A percentile compares a stretch with the other conserved stretches of the same genome.
Conservation (phyloP, 169 alveolate species). For the Babesia gibsoni region DNA sequence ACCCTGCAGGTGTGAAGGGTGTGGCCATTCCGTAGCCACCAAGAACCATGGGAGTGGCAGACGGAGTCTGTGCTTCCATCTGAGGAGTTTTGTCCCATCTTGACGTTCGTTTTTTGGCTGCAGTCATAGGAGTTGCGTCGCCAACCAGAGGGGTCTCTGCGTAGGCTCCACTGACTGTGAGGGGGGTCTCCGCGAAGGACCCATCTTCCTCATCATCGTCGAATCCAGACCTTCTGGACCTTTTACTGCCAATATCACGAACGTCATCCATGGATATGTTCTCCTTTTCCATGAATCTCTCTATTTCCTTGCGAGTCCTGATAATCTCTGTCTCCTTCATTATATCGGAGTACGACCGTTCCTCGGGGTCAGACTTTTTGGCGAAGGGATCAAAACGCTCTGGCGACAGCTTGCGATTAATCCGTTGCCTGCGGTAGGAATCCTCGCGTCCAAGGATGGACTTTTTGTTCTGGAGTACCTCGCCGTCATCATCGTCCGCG, state of each 20-base stretch:
- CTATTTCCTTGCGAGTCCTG: slow-evolving; percentile 44
- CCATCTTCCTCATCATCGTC: slow-evolving; percentile 3
- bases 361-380: slow-evolving; percentile 67
- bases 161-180: neutral
- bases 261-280: slow-evolving; percentile 37
- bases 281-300: slow-evolving; percentile 53
- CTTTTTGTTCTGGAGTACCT: slow-evolving; percentile 51
- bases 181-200: slow-evolving; percentile 20
- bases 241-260: slow-evolving; percentile 39
- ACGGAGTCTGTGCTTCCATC: slow-evolving; percentile 73
- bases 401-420: slow-evolving; percentile 75
- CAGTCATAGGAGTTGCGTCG: slow-evolving; percentile 61
- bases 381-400: slow-evolving; percentile 83
- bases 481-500: slow-evolving; percentile 17
- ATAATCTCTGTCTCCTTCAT: slow-evolving; percentile 60
- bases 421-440: slow-evolving; percentile 62
- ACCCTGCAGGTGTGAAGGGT: slow-evolving; percentile 61
- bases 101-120: slow-evolving; percentile 49
- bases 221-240: slow-evolving; percentile 13
- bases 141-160: slow-evolving; percentile 27
- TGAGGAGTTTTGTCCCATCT: slow-evolving; percentile 80
- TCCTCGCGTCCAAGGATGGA: slow-evolving; percentile 66
- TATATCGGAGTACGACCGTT: slow-evolving; percentile 68
- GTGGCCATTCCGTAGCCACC: slow-evolving; percentile 61
- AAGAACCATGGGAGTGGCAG: slow-evolving; percentile 72